Evolutionary conservation across 495 filamentous ascomycete genomes (phyloP), one percentile per base, ranked within the genome.

Genomic region (Chaetomium cochliodes): DNA sequence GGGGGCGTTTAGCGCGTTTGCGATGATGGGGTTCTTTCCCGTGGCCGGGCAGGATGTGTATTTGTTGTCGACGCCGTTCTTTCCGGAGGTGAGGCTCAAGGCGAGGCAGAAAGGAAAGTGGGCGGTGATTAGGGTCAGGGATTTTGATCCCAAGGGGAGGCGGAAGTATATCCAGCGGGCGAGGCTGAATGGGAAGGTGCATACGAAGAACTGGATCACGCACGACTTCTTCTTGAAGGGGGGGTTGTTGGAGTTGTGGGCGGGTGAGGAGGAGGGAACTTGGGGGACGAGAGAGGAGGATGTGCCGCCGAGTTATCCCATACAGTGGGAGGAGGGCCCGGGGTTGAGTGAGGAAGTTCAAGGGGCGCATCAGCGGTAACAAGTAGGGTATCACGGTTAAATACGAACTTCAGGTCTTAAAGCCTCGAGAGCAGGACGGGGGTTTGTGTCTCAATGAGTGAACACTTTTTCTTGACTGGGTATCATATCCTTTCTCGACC

Each of bases 31-130:
- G 0, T 80, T 91, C 2, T 92, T 88, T 72, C 90, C 90, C 0
- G 86, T 89, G 4, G 86, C 88, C 0, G 90, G 89, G 5, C 88
- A 91, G 73, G 80, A 91, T 62, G 88, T 91, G 0, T 92, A 92
- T 63, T 76, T 92, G 7, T 85, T 92, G 20, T 87, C 80, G 23
- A 76, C 86, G 8, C 87, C 87, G 0, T 82, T 87, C 70, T 92
- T 92, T 70, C 79, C 83, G 54, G 78, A 85, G 65, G 80, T 90
- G 16, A 85, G 81, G 61, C 77, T 90, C 37, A 84, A 81, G 25
- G 63, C 67, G 1, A 58, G 26, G 16, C 2, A 20, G 11, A 6
- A 22, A 2, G 46, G 52, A 0, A 82, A 81, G 58, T 86, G 79
- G 49, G 87, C 89, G 2, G 86, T 85, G 3, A 78, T 92, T 16